A percentile compares a stretch with the other conserved stretches of the same genome.
Evolutionary conservation across 148 eudicot species (phyloP).

Genomic region (Camellia lanceoleosa): DNA sequence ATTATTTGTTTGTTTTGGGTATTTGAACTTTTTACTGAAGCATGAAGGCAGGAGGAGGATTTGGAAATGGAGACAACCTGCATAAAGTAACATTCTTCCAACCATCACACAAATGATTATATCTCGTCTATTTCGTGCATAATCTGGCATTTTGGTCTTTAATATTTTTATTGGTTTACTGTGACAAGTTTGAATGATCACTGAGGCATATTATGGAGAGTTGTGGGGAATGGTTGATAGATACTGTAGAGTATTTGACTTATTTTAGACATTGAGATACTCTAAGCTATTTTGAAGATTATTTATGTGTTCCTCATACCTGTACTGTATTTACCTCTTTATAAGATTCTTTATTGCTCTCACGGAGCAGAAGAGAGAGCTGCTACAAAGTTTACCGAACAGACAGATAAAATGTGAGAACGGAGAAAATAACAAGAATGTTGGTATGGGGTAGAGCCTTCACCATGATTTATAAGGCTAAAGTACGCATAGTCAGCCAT

Average conservation of each 20-base stretch:
- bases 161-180: background rate
- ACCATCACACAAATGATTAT: too few relatives aligned
- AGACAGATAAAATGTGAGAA: background rate
- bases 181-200: background rate
- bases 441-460: background rate
- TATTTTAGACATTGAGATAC: conserved; percentile 1
- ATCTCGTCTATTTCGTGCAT: too few relatives aligned
- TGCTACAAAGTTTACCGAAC: background rate
- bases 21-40: background rate
- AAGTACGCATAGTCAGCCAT: too few relatives aligned
- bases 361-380: background rate
- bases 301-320: background rate
- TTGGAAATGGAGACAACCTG: background rate
- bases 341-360: background rate
- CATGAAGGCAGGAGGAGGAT: background rate
- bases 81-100: background rate
- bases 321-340: background rate
- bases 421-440: background rate
- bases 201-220: background rate
- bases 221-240: background rate
- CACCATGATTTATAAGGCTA: background rate
- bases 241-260: background rate
- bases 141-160: background rate
- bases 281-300: background rate
- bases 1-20: background rate